Evolutionary conservation across 306 rosid species (phyloP).

Genomic region (Hylodesmum podocarpum): DNA sequence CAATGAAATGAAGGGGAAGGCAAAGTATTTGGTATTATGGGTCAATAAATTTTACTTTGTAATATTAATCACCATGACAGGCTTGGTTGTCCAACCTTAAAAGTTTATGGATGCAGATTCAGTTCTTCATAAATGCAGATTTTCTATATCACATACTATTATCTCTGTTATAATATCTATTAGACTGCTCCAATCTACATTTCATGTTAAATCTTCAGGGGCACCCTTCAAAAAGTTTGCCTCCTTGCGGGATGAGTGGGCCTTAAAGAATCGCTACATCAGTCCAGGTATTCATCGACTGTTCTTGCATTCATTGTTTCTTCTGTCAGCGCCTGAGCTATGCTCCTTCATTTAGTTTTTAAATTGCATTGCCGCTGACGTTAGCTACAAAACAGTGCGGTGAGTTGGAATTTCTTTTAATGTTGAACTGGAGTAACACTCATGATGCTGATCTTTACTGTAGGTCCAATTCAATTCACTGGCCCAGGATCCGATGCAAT

Average conservation of each 20-base stretch:
- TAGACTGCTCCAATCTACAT: slow-evolving; percentile 12
- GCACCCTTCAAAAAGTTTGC: slow-evolving; percentile 91
- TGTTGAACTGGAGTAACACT: slow-evolving; percentile 11
- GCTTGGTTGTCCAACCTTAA: neutral
- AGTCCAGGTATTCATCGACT: slow-evolving; percentile 71
- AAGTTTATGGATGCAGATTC: slow-evolving; percentile 4
- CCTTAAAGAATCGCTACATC: slow-evolving; percentile 79
- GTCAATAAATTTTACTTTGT: neutral
- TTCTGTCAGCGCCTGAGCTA: neutral
- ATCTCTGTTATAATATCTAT: neutral
- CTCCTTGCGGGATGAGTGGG: slow-evolving; percentile 88
- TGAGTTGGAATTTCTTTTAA: neutral
- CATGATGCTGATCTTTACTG: slow-evolving; percentile 2
- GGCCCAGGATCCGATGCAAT: slow-evolving; percentile 76
- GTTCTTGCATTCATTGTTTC: neutral
- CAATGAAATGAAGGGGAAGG: neutral
- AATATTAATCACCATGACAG: neutral
- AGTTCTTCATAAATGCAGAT: neutral
- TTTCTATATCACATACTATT: neutral
- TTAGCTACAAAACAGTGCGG: neutral
- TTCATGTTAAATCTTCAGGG: slow-evolving; percentile 54
- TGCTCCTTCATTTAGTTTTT: slow-evolving; percentile 6
- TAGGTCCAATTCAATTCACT: slow-evolving; percentile 92
- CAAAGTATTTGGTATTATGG: neutral
- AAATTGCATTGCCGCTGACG: neutral